Conservation (phyloP, 169 alveolate genomes). For the Eimeria necatrix region DNA sequence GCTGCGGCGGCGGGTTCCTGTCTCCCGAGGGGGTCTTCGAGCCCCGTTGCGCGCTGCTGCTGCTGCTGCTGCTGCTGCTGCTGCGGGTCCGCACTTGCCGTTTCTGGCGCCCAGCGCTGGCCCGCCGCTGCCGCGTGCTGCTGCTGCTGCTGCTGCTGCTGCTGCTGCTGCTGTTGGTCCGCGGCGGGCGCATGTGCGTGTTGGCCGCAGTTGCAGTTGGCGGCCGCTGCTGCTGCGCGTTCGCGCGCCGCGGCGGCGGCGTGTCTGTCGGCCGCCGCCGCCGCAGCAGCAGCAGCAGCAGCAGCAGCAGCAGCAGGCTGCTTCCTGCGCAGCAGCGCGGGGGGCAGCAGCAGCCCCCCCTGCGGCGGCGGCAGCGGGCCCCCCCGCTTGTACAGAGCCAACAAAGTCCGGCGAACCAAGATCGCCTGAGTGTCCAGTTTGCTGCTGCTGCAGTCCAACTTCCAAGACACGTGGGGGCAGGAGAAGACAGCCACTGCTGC, state of each 20-base stretch:
- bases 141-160: constrained; percentile 63
- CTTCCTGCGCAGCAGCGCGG: not conserved
- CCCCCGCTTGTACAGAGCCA: constrained; percentile 56
- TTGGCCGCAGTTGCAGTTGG: too few relatives aligned
- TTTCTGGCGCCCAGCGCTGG: not conserved
- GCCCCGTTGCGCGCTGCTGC: not conserved
- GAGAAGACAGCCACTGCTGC: constrained; percentile 64
- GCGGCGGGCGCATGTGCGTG: too few relatives aligned
- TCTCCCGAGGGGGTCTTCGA: too few relatives aligned
- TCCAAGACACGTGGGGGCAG: constrained; percentile 68
- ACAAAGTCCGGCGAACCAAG: constrained; percentile 63
- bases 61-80: constrained; percentile 39
- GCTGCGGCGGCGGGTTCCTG: not conserved
- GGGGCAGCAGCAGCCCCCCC: not conserved
- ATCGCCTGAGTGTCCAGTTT: constrained; percentile 77
- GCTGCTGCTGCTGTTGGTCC: constrained; percentile 59
- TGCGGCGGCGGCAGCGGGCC: constrained; percentile 46
- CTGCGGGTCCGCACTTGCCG: not conserved
- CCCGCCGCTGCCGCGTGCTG: not conserved
- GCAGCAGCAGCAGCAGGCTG: not conserved
- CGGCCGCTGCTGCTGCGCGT: too few relatives aligned
- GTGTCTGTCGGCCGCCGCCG: not conserved
- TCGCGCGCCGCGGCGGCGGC: not conserved
- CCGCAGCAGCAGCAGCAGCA: constrained; percentile 43
- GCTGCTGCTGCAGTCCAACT: constrained; percentile 50